Conservation (phyloP, 768 basidiomycete genomes). For the Termitomyces sp. region DNA sequence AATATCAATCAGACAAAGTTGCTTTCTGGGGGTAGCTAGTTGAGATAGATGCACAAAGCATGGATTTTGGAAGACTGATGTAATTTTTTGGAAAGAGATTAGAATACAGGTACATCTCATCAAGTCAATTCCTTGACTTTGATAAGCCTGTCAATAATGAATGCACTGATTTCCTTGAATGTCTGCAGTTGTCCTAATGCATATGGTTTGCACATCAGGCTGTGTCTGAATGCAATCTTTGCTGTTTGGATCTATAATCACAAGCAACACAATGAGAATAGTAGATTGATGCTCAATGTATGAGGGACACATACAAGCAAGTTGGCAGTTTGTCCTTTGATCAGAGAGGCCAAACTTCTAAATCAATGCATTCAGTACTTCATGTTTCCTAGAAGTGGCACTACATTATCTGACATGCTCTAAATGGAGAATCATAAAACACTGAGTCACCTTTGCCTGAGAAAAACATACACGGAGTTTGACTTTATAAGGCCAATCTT, state of each 20-base stretch:
- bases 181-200: constrained; percentile 48
- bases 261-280: not conserved
- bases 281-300: not conserved
- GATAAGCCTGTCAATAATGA: constrained; percentile 1
- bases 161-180: constrained; percentile 21
- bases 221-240: constrained; percentile 55
- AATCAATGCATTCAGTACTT: constrained; percentile 84
- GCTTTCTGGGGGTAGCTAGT: no score
- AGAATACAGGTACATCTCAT: not conserved
- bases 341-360: constrained; percentile 69
- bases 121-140: not conserved
- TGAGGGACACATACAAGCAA: constrained; percentile 55
- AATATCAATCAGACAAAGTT: no score
- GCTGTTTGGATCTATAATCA: constrained; percentile 59
- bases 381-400: constrained; percentile 45
- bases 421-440: constrained; percentile 24
- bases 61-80: no score
- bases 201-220: constrained; percentile 52
- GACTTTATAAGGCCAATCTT: constrained; percentile 79
- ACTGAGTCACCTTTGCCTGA: not conserved
- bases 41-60: not conserved
- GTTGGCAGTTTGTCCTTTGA: constrained; percentile 83
- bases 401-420: constrained; percentile 53
- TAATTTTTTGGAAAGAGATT: not conserved
- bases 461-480: constrained; percentile 55